phyloP scores from a whole-genome alignment of 805 yeast genomes.

The Lipomyces kockii region DNA sequence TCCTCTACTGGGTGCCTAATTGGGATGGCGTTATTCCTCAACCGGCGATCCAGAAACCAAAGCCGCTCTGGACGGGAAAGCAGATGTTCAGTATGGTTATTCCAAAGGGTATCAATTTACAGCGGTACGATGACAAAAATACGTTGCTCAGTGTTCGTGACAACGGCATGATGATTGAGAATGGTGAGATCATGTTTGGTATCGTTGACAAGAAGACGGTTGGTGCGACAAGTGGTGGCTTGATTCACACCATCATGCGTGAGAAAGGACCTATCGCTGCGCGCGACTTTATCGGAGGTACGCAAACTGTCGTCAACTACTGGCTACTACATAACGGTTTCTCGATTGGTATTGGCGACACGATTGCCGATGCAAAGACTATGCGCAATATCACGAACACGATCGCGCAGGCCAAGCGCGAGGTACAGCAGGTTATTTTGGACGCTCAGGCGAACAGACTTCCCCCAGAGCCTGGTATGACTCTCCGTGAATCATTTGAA shows the following conservation, averaged over 20 bases:
- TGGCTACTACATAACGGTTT: conserved; percentile 97
- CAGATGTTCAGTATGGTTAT: conserved; percentile 90
- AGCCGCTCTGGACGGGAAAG: conserved; percentile 97
- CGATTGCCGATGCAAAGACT: conserved; percentile 96
- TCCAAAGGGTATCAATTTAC: conserved; percentile 94
- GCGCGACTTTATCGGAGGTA: conserved; percentile 86
- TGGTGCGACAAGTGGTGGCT: conserved; percentile 98
- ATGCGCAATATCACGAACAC: conserved; percentile 93
- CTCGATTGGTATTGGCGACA: conserved; percentile 99
- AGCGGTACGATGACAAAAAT: conserved; percentile 88
- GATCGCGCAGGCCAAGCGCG: conserved; percentile 87
- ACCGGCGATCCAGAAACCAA: conserved; percentile 92
- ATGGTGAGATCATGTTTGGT: conserved; percentile 97
- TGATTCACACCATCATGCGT: conserved; percentile 95
- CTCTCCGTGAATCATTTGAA: conserved; percentile 96
- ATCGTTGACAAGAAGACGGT: conserved; percentile 98
- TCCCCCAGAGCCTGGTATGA: conserved; percentile 99
- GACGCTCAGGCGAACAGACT: conserved; percentile 89
- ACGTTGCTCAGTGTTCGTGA: conserved; percentile 86
- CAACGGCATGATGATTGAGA: conserved; percentile 91
- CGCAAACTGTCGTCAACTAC: conserved; percentile 93
- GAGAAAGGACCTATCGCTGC: conserved; percentile 94
- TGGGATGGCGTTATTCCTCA: conserved; percentile 99
- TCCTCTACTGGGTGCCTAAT: conserved; percentile 95
- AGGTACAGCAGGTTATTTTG: conserved; percentile 89